phyloP scores from a whole-genome alignment of 2,329 filamentous ascomycete genomes.

The Ophiostoma montium region DNA sequence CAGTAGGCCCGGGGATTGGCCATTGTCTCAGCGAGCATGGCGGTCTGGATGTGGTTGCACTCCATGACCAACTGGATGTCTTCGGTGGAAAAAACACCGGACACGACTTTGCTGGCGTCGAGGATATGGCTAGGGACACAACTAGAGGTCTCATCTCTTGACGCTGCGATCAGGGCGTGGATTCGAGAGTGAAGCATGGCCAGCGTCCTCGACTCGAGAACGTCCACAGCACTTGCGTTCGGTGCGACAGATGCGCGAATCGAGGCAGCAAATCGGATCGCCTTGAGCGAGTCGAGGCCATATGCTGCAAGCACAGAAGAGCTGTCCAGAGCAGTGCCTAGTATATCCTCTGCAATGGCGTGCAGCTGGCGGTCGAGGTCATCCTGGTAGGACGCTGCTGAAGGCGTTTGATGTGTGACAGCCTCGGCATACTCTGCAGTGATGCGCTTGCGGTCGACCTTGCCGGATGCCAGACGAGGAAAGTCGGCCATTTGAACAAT shows the following conservation, averaged over 20 bases:
- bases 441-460: slow-evolving; percentile 58
- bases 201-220: slow-evolving; percentile 43
- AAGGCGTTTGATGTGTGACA: background rate
- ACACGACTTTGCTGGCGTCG: background rate
- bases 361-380: slow-evolving; percentile 23
- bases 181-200: slow-evolving; percentile 14
- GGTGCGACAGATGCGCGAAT: slow-evolving; percentile 42
- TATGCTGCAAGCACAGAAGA: slow-evolving; percentile 19
- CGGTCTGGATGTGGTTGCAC: slow-evolving; percentile 61
- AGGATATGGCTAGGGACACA: background rate
- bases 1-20: slow-evolving; percentile 50
- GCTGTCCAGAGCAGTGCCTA: slow-evolving; percentile 18
- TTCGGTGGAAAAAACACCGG: background rate
- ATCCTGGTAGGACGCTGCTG: slow-evolving; percentile 14
- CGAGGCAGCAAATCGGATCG: slow-evolving; percentile 42
- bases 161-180: background rate
- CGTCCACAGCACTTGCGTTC: slow-evolving; percentile 39
- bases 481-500: slow-evolving; percentile 50
- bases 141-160: background rate
- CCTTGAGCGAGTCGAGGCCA: slow-evolving; percentile 28
- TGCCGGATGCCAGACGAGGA: slow-evolving; percentile 69
- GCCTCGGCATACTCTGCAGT: slow-evolving; percentile 33
- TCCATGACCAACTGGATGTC: slow-evolving; percentile 17
- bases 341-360: slow-evolving; percentile 16
- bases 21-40: slow-evolving; percentile 67